A percentile compares a stretch with the other conserved stretches of the same genome.
phyloP scores from a whole-genome alignment of 2,329 filamentous ascomycete genomes.

The Penicillium sp. region DNA sequence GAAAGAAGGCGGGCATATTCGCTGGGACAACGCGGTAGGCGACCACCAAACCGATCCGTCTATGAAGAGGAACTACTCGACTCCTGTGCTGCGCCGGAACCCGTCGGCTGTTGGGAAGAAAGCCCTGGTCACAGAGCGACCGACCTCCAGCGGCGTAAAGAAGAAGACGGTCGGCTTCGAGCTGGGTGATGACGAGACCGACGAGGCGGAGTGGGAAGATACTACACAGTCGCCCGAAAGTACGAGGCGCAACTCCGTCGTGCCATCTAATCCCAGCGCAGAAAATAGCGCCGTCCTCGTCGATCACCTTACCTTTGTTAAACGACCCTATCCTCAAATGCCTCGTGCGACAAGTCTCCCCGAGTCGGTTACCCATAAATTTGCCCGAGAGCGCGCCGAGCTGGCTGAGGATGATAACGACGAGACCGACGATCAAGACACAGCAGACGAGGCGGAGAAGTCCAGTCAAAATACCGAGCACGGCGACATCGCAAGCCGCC shows the following conservation, averaged over 20 bases:
- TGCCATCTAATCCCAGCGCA: conserved; percentile 35
- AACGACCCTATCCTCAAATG: conserved; percentile 42
- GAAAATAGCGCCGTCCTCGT: conserved; percentile 39
- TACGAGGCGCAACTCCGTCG: conserved; percentile 48
- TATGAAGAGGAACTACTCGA: conserved; percentile 51
- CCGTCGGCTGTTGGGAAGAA: conserved; percentile 43
- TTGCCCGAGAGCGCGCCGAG: conserved; percentile 28
- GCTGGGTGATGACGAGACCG: conserved; percentile 45
- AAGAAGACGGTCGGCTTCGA: conserved; percentile 52
- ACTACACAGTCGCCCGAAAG: conserved; percentile 51
- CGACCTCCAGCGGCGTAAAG: conserved; percentile 38
- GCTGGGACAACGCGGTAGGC: conserved; percentile 45
- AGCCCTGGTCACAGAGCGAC: conserved; percentile 36
- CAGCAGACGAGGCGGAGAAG: conserved; percentile 25
- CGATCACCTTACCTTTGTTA: conserved; percentile 44
- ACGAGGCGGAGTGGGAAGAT: conserved; percentile 52
- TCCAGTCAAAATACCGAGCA: conserved; percentile 29
- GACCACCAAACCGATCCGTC: conserved; percentile 36
- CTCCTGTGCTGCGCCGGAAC: conserved; percentile 44
- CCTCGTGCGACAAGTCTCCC: conserved; percentile 42
- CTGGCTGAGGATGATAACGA: conserved; percentile 21
- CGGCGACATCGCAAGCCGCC: conserved; percentile 39
- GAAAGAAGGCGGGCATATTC: conserved; percentile 38
- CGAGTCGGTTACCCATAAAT: conserved; percentile 37
- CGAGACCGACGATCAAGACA: conserved; percentile 18